phyloP scores from a whole-genome alignment of 139 green algal genomes.

The Chlamydomonas sp. region DNA sequence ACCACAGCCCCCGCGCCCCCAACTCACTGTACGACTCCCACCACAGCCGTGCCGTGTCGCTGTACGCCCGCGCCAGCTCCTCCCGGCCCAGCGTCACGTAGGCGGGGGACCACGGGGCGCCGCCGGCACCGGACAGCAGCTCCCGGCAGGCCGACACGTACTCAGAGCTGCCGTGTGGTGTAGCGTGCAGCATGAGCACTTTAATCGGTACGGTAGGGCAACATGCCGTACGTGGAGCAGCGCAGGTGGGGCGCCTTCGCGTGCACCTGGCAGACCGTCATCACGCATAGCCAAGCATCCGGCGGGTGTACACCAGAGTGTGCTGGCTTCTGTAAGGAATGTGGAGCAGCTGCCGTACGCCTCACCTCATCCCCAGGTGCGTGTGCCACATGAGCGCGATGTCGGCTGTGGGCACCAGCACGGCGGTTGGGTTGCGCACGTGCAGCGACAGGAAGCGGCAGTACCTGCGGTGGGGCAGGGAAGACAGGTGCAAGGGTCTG shows the following conservation, averaged over 20 bases:
- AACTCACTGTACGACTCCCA: not conserved
- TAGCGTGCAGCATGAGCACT: too few species aligned
- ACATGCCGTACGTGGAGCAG: too few species aligned
- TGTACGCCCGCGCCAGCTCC: not conserved
- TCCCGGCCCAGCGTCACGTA: constrained; percentile 2
- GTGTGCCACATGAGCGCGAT: constrained; percentile 34
- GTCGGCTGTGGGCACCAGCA: constrained; percentile 22
- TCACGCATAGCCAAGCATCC: too few species aligned
- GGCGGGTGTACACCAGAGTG: too few species aligned
- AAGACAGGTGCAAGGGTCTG: too few species aligned
- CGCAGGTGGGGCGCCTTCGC: too few species aligned
- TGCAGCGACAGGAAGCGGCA: constrained; percentile 9
- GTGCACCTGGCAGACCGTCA: too few species aligned
- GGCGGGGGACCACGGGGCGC: not conserved
- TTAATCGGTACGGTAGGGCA: too few species aligned
- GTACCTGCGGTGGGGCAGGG: not conserved
- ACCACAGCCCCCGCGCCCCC: not conserved
- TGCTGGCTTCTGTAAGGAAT: too few species aligned
- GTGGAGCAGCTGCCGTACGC: too few species aligned
- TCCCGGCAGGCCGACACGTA: not conserved
- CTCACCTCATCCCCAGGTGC: not conserved
- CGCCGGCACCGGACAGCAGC: not conserved
- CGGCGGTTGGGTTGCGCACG: not conserved
- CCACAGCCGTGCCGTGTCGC: not conserved
- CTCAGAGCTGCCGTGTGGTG: not conserved